Evolutionary conservation across 169 alveolate genomes (phyloP).

Genomic region (Plasmodium coatneyi): DNA sequence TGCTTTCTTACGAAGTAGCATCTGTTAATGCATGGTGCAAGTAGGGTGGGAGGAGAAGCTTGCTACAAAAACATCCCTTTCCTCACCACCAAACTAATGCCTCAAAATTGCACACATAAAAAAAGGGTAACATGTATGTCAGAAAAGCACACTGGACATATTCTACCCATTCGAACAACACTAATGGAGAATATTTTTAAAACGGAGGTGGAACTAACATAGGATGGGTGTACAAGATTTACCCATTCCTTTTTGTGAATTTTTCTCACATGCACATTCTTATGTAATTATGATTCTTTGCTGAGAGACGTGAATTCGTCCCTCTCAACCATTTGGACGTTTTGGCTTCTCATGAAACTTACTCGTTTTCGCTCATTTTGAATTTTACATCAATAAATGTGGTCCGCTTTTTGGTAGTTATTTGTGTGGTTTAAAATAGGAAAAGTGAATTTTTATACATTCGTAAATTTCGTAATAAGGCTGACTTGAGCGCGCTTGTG

Average conservation of each 20-base stretch:
- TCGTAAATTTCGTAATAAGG: not conserved
- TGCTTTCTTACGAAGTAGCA: not conserved
- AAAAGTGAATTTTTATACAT: constrained; percentile 22
- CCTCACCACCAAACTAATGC: not conserved
- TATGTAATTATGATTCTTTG: not conserved
- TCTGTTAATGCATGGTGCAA: too few relatives aligned
- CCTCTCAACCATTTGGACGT: not conserved
- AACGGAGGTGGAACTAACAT: not conserved
- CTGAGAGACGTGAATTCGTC: not conserved
- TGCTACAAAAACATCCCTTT: not conserved
- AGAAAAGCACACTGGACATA: not conserved
- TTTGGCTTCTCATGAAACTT: constrained; percentile 15
- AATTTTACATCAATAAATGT: constrained; percentile 27
- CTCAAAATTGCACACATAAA: not conserved
- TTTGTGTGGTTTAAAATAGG: not conserved
- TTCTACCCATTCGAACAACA: not conserved
- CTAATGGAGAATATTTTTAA: not conserved
- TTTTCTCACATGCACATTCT: not conserved
- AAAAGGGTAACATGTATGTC: not conserved
- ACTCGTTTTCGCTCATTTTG: constrained; percentile 76
- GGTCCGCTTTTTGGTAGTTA: not conserved
- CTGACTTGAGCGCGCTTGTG: not conserved
- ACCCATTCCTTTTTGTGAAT: not conserved
- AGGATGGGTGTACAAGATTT: not conserved
- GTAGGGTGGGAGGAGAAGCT: not conserved